These are phyloP conservation scores for Amoebophrya sp. DNA, from an alignment of 169 alveolate species.

Conservation along the genomic window DNA sequence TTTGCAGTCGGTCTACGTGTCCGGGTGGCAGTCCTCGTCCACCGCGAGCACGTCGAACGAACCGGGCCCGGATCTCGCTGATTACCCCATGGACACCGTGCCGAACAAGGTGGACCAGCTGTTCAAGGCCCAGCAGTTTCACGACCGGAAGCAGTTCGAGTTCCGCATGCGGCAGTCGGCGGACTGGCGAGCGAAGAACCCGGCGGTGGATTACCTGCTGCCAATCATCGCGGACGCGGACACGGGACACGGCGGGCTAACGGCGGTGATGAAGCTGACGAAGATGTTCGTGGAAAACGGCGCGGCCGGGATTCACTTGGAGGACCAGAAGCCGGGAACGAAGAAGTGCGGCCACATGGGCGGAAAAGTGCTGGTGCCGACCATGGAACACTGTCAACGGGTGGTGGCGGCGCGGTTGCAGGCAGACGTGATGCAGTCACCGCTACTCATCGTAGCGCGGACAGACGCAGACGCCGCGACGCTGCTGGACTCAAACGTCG, in stretches of 20 bases:
- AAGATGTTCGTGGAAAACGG: constrained; percentile 62
- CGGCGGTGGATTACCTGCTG: constrained; percentile 47
- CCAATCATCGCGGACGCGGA: constrained; percentile 70
- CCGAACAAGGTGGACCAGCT: constrained; percentile 62
- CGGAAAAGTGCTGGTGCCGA: constrained; percentile 59
- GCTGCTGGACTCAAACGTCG: constrained; percentile 52
- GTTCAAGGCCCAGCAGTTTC: constrained; percentile 50
- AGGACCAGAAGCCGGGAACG: constrained; percentile 63
- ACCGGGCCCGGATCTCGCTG: constrained; percentile 71
- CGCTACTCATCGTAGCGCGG: constrained; percentile 54
- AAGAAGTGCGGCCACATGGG: constrained; percentile 74
- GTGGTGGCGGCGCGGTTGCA: constrained; percentile 55
- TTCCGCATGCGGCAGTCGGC: constrained; percentile 46
- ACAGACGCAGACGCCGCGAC: constrained; percentile 63
- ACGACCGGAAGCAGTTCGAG: constrained; percentile 53
- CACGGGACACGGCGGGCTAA: constrained; percentile 69
- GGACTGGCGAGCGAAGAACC: constrained; percentile 37
- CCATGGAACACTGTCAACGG: constrained; percentile 49
- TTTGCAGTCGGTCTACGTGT: constrained; percentile 50
- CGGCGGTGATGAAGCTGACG: constrained; percentile 54
- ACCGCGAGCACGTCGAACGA: constrained; percentile 56
- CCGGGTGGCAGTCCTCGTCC: constrained; percentile 66
- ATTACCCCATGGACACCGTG: constrained; percentile 61
- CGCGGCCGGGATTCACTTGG: constrained; percentile 66
- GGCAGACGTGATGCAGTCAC: constrained; percentile 59